Evolutionary conservation across 2,329 filamentous ascomycete species (phyloP), one percentile per base, ranked within the genome.

Genomic region (Onygena corvina): DNA sequence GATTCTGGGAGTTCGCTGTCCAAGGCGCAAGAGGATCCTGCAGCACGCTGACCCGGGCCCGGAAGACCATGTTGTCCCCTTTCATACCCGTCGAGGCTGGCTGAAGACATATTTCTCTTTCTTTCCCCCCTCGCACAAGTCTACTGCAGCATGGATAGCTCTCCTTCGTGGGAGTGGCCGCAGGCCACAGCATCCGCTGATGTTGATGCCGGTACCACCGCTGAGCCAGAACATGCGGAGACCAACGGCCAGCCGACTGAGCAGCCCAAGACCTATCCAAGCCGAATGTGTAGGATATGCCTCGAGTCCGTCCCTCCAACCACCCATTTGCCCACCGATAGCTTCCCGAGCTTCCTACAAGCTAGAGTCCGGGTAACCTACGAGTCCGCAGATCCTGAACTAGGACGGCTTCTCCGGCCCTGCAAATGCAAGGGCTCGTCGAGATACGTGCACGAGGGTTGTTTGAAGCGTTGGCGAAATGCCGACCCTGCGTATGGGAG

Each of bases 371-470:
- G 73, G 46, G 78, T 83, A 40, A 72, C 74, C 16, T 94, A 94
- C 60, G 75, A 81, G 47, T 89, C 86, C 20, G 78, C 84, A 53
- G 84, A 86, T 56, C 75, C 80, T 4, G 75, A 82, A 55, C 76
- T 83, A 25, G 86, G 86, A 33, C 81, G 87, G 46, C 72, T 98
- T 23, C 77, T 96, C 58, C 84, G 84, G 48, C 92, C 92, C 30
- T 98, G 92, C 73, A 81, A 83, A 68, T 98, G 92, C 75, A 93
- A 86, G 69, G 92, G 92, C 47, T 86, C 85, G 33, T 86, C 90
- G 58, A 86, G 86, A 69, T 95, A 94, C 67, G 88, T 96, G 20
- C 92, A 98, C 65, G 87, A 95, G 66, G 84, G 81, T 25, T 98
- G 92, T 61, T 73, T 98, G 45, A 79, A 84, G 59, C 74, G 78